Base-by-base conservation (phyloP, 257 asterid genomes). In the Solanum virginianum region DNA sequence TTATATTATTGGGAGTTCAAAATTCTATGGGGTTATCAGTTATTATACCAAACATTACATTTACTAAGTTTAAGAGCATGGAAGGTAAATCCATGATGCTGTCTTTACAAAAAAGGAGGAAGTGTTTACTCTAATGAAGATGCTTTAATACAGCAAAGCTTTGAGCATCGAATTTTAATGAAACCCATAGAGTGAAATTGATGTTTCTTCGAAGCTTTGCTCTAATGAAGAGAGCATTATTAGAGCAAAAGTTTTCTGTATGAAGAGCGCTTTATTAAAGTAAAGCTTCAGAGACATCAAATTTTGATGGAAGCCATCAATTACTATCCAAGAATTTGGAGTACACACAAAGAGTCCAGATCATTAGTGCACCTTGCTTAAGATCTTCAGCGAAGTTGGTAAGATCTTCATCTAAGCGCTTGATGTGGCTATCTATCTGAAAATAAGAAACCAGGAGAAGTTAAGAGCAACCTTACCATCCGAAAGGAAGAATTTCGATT, bases 341-440 rank as follows among this genome's bases (percentile, higher is more conserved):
- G 82, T 47, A 77, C 82, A 77, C 1, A 3, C 20, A 55, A 63
- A 88, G 41, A 68, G 80, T 70, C 53, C 32, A 66, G 85, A 84
- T 82, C 75, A 71, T 54, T 84, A 47, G 47, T 39, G 56, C 85
- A 95, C 98, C 99, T 92, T 97, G 99, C 93, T 97, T 97, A 81
- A 97, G 97, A 92, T 97, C 99, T 72, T 97, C 98, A 2, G 96
- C 92, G 83, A 97, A 97, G 93, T 92, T 93, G 88, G 91, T 93
- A 60, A 97, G 92, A 91, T 97, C 98, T 90, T 95, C 98, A 80
- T 97, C 99, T 54, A 97, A 97, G 22, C 98, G 98, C 86, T 92
- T 93, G 84, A 97, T 91, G 88, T 95, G 99, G 87, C 98, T 97
- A 86, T 95, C 99, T 80, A 96, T 96, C 99, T 94, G 97, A 88